These are phyloP conservation scores for Tanacetum coccineum DNA, from an alignment of 129 eudicot genomes.

Conservation along the genomic window DNA sequence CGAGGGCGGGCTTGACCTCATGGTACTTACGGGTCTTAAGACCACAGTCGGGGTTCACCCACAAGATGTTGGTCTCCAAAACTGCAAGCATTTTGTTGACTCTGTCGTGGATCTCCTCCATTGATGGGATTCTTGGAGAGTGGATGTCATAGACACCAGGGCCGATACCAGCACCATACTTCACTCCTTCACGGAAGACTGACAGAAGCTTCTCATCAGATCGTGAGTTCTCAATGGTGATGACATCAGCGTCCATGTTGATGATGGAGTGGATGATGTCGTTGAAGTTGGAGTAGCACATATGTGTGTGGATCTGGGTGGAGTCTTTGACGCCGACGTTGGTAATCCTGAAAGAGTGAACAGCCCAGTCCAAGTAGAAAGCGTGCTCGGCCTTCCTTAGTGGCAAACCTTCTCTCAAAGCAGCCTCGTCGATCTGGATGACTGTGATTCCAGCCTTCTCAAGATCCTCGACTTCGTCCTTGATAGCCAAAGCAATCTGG, in stretches of 20 bases:
- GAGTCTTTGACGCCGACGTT: conserved; percentile 53
- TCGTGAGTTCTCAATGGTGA: conserved; percentile 97
- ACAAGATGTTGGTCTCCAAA: conserved; percentile 74
- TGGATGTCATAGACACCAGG: conserved; percentile 99
- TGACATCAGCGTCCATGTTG: conserved; percentile 98
- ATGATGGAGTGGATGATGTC: conserved; percentile 98
- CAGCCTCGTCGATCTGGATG: conserved; percentile 65
- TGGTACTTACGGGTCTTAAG: conserved; percentile 93
- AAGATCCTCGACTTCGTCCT: conserved; percentile 71
- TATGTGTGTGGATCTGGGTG: conserved; percentile 98
- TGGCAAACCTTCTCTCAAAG: conserved; percentile 73
- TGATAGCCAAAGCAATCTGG: conserved; percentile 72
- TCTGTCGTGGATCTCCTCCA: conserved; percentile 85
- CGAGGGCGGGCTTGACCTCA: conserved; percentile 88
- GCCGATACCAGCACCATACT: conserved; percentile 92
- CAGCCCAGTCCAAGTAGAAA: conserved; percentile 70
- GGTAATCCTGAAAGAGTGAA: conserved; percentile 65
- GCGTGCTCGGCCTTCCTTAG: conserved; percentile 57
- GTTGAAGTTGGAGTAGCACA: conserved; percentile 99
- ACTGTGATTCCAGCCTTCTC: conserved; percentile 61
- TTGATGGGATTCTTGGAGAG: conserved; percentile 94
- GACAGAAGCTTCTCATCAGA: conserved; percentile 96
- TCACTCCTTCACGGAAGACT: conserved; percentile 93
- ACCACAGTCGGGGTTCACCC: conserved; percentile 99
- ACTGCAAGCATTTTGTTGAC: conserved; percentile 91